Evolutionary conservation across 2,329 filamentous ascomycete genomes (phyloP).

Genomic region (Ophiosphaerella herpotricha): DNA sequence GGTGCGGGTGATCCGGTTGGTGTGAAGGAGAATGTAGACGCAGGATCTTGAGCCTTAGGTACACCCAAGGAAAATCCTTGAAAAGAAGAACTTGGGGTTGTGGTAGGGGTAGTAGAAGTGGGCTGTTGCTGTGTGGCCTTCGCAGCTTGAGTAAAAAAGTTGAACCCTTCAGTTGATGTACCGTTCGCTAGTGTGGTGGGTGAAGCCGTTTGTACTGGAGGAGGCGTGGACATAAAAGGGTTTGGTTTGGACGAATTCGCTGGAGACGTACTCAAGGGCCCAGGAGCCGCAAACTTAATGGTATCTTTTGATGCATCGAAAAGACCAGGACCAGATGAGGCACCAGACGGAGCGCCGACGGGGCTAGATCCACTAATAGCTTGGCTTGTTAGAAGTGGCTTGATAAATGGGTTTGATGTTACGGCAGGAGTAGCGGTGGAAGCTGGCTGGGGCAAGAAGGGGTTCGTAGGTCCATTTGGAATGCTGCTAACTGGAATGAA

Average conservation of each 20-base stretch:
- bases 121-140: slow-evolving; percentile 1
- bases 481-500: slow-evolving; percentile 11
- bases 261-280: background rate
- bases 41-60: slow-evolving; percentile 2
- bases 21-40: slow-evolving; percentile 15
- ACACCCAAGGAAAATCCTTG: slow-evolving; percentile 1
- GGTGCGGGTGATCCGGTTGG: slow-evolving; percentile 17
- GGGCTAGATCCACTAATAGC: background rate
- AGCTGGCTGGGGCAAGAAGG: background rate
- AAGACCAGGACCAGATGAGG: slow-evolving; percentile 16
- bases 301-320: slow-evolving; percentile 35
- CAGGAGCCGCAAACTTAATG: slow-evolving; percentile 30
- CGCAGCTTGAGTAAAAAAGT: slow-evolving; percentile 3
- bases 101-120: slow-evolving; percentile 5
- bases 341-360: too few species aligned
- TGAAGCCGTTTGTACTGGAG: background rate
- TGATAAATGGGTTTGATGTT: slow-evolving; percentile 26
- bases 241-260: background rate
- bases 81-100: slow-evolving; percentile 9
- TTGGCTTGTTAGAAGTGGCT: background rate
- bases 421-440: slow-evolving; percentile 8
- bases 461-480: slow-evolving; percentile 8
- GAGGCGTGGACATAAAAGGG: background rate
- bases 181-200: background rate
- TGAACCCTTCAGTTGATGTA: background rate